phyloP scores from a whole-genome alignment of 495 filamentous ascomycete genomes.

The Hypoxylon cercidicola region DNA sequence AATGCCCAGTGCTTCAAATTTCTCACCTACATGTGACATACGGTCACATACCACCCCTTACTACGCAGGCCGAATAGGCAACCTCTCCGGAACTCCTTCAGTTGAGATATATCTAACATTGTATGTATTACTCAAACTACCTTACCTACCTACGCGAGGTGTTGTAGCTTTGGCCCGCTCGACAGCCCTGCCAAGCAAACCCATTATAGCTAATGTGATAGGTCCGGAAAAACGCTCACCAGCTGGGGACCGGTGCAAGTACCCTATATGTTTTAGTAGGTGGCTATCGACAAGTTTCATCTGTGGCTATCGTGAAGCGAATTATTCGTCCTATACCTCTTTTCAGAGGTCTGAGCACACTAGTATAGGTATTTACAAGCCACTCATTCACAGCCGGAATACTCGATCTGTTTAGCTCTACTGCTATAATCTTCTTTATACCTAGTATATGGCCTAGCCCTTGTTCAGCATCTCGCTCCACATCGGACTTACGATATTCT shows the following conservation, averaged over 20 bases:
- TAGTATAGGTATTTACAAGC: too few species aligned
- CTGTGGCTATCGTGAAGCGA: neutral
- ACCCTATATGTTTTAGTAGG: neutral
- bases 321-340: neutral
- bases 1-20: constrained; percentile 10
- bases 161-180: constrained; percentile 10
- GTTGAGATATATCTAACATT: constrained; percentile 13
- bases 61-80: constrained; percentile 29
- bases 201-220: constrained; percentile 20
- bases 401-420: neutral
- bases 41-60: constrained; percentile 20
- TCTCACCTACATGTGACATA: constrained; percentile 18
- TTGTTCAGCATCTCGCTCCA: constrained; percentile 8
- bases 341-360: neutral
- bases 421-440: neutral
- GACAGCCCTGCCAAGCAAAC: constrained; percentile 21
- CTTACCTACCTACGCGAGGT: constrained; percentile 2
- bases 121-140: constrained; percentile 12
- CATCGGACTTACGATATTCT: constrained; percentile 22
- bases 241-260: neutral
- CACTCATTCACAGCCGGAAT: neutral
- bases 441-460: neutral
- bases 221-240: constrained; percentile 34
- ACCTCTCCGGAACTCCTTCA: constrained; percentile 11
- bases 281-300: neutral